Base-by-base conservation (phyloP, 2,329 filamentous ascomycete species). In the Cordyceps fumosorosea region DNA sequence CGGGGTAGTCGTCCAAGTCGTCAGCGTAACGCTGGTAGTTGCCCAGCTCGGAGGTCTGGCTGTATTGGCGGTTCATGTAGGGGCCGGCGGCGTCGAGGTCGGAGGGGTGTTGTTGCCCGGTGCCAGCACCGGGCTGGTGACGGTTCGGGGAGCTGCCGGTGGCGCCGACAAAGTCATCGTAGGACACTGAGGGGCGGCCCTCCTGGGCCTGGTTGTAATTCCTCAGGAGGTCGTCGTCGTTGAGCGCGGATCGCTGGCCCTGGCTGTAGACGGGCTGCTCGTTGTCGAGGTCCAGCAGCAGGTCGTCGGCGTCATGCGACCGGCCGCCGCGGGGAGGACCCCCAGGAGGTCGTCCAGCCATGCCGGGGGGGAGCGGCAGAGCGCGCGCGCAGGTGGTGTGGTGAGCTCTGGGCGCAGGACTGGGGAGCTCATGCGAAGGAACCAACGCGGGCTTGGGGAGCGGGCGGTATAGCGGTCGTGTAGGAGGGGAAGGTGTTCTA, bases 1-100 rank as follows among this genome's bases (percentile, higher is more conserved):
- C 87, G 47, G 82, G 84, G 66, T 87, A 88, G 69, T 96, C 90
- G 73, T 97, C 92, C 64, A 90, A 82, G 75, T 96, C 92, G 74
- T 89, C 86, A 53, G 92, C 93, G 72, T 99, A 98, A 65, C 91
- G 85, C 72, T 93, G 89, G 76, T 96, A 98, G 76, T 97, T 95
- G 72, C 88, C 82, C 65, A 97, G 75, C 18, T 87, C 93, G 1
- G 91, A 93, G 0, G 89, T 89, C 73, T 98, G 93, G 73, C 84
- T 87, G 68, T 81, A 84, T 64, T 85, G 80, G 62, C 80, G 76
- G 63, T 76, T 75, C 56, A 78, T 66, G 70, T 84, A 84, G 4
- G 82, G 81, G 44, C 73, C 68, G 24, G 34, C 44, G 34, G 61
- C 56, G 22, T 56, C 63, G 69, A 48, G 58, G 37, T 26, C 40